Base-by-base conservation (phyloP, 345 rosid genomes). In the Brassica napus region DNA sequence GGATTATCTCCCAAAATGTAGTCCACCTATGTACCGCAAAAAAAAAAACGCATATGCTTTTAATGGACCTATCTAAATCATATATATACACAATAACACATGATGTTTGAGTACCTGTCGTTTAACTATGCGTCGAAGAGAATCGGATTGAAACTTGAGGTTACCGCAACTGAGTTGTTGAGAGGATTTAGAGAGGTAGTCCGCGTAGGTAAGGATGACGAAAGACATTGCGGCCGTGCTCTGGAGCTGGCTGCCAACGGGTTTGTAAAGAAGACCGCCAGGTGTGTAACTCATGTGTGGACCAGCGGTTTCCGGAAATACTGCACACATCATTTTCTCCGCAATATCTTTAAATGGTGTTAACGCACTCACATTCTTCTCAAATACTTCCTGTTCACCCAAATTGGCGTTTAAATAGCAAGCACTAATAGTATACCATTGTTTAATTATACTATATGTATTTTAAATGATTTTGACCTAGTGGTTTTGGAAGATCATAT, bases 1-100 rank as follows among this genome's bases (percentile, higher is more conserved):
- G 96, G 98, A 68, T 95, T 95, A 67, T 93, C 90, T 2, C 99
- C 99, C 82, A 95, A 68, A 54, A 95, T 84, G 86, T 95, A 95
- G 71, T 95, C 97, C 54, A 26, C 83, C 79, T 72, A 26, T 26
- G 28, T 26, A 28, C 16, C 11, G 5, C 18, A 8, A 12, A 39
- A 24, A 4, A 62, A 57, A 18, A 18, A 0, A 32, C 4, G 16
- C 4, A 49, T 5, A 28, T 1, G 2, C 9, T 0, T 12, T 37
- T 23, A 6, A 2, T 14, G 30, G 55, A 14, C 31, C 30, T 4
- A 47, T 47, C n/a, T 47, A 12, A 12, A 12, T 12, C 54, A 44
- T 11, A 42, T 4, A 47, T 12, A 47, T 0, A 14, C 15, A 47
- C 16, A 14, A 47, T 14, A 14, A 47, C 15, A 44, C 0, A 47